Percentiles rank a stretch among this genome's conserved stretches.
Evolutionary conservation across 129 eudicot genomes (phyloP).

Genomic region (Lonicera japonica): DNA sequence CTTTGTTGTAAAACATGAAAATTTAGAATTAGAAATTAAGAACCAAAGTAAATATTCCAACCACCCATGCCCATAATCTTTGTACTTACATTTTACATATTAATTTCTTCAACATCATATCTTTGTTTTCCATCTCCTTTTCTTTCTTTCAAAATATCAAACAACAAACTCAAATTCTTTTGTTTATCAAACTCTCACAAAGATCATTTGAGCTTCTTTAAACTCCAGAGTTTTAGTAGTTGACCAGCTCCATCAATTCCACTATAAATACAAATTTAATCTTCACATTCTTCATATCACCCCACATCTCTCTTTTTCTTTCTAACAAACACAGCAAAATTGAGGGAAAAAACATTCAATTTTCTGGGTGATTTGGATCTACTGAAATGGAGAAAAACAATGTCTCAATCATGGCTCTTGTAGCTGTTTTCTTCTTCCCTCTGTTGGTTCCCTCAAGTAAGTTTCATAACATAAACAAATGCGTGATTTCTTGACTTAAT

Average conservation of each 20-base stretch:
- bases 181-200: slow-evolving; percentile 4
- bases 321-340: not conserved
- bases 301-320: not conserved
- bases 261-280: not conserved
- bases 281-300: not conserved
- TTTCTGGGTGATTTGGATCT: not conserved
- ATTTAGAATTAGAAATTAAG: too few species aligned
- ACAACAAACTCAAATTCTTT: not conserved
- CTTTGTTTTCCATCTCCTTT: not conserved
- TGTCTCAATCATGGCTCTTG: slow-evolving; percentile 23
- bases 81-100: too few species aligned
- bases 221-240: not conserved
- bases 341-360: too few species aligned
- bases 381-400: too few species aligned
- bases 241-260: not conserved
- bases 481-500: too few species aligned
- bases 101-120: too few species aligned
- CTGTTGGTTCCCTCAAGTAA: slow-evolving; percentile 40
- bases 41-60: too few species aligned
- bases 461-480: not conserved
- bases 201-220: slow-evolving; percentile 2
- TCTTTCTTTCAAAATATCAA: not conserved
- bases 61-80: not conserved
- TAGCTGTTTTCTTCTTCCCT: slow-evolving; percentile 28
- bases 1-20: too few species aligned